Conservation (phyloP, 1,139 yeast genomes). For the Geotrichum restrictum region DNA sequence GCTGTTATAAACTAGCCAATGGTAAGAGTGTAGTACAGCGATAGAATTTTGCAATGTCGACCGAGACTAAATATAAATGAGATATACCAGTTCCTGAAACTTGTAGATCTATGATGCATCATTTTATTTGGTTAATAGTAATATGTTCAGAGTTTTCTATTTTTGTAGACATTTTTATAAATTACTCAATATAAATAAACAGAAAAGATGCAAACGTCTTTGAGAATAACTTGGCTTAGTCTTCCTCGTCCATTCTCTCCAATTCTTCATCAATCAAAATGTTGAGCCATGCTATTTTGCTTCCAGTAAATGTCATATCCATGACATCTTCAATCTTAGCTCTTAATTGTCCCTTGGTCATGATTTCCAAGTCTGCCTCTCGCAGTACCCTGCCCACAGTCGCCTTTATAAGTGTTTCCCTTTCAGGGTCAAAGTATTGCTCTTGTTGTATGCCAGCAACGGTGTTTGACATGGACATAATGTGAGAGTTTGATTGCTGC, state of each 20-base stretch:
- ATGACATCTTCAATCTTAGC: conserved; percentile 39
- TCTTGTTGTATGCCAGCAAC: neutral
- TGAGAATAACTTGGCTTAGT: too few species aligned
- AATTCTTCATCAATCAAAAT: conserved; percentile 39
- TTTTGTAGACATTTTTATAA: too few species aligned
- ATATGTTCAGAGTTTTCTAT: too few species aligned
- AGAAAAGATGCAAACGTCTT: too few species aligned
- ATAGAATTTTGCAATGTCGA: too few species aligned
- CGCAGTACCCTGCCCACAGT: conserved; percentile 35
- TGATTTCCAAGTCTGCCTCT: conserved; percentile 38
- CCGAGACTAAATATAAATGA: too few species aligned
- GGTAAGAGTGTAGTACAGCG: too few species aligned
- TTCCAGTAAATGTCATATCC: conserved; percentile 37
- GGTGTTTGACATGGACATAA: neutral
- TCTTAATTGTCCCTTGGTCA: conserved; percentile 40
- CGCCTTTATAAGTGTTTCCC: conserved; percentile 27
- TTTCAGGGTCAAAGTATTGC: conserved; percentile 14
- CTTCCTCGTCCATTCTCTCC: conserved; percentile 32
- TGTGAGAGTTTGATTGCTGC: neutral
- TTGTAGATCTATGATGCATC: too few species aligned
- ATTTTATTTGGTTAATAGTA: too few species aligned
- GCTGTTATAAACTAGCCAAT: too few species aligned
- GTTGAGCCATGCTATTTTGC: conserved; percentile 35
- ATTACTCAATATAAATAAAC: too few species aligned
- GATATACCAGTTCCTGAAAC: too few species aligned